phyloP scores from a whole-genome alignment of 2,329 filamentous ascomycete genomes.

The Stemphylium beticola region DNA sequence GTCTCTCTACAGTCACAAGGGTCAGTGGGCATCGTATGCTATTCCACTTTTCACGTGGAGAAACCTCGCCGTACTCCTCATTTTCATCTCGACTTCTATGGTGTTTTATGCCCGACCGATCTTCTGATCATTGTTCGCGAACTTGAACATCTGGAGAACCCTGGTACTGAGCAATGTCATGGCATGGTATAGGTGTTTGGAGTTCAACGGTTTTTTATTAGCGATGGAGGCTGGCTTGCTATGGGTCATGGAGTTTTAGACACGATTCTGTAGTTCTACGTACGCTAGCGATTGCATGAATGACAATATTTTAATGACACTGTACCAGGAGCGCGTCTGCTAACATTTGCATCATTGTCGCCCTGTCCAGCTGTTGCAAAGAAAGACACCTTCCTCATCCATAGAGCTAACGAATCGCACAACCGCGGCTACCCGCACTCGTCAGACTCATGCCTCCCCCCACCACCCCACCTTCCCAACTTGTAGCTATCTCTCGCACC shows the following conservation, averaged over 20 bases:
- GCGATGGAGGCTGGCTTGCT: not conserved
- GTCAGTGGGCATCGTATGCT: not conserved
- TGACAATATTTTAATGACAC: not conserved
- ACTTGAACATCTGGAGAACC: not conserved
- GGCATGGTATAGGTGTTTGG: conserved; percentile 13
- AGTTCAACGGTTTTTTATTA: conserved; percentile 6
- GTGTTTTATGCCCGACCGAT: not conserved
- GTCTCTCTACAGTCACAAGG: not conserved
- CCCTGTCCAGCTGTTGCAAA: not conserved
- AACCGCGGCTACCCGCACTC: conserved; percentile 32
- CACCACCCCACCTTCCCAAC: conserved; percentile 30
- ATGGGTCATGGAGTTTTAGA: conserved; percentile 4
- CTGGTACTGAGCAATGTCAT: conserved; percentile 1
- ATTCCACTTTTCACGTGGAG: not conserved
- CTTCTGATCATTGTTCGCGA: not conserved
- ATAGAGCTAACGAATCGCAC: conserved; percentile 11
- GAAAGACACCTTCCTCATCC: conserved; percentile 27
- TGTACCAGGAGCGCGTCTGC: not conserved
- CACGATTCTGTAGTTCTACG: conserved; percentile 14
- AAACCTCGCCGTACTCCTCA: not conserved
- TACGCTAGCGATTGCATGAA: conserved; percentile 2
- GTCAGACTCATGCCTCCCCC: conserved; percentile 26
- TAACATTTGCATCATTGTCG: not conserved
- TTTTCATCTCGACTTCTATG: not conserved
- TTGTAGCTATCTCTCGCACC: conserved; percentile 11